Evolutionary conservation across 441 rosid species (phyloP), one percentile per base, ranked within the genome.

Genomic region (Pelargonium exstipulatum): DNA sequence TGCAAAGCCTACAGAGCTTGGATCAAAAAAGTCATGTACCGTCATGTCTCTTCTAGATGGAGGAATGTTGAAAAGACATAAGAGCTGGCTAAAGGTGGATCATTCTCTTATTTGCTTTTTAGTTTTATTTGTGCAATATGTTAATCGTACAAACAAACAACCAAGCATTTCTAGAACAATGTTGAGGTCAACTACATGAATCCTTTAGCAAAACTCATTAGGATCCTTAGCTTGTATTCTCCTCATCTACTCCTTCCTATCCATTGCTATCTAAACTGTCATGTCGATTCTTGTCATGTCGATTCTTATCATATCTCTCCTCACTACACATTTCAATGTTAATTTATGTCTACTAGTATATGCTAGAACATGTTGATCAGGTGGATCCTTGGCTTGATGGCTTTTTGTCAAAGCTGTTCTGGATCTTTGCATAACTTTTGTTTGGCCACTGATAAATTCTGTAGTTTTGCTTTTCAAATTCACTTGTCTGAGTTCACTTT

Each of bases 31-130:
- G 69, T 74, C 82, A 13, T 89, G 83, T 73, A 78, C 92, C 0
- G 84, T 94, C 49, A 91, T 88, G 98, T 93, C 96, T 37, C 95
- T 94, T 71, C 78, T 89, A 72, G 97, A 91, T 73, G 97, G 97
- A 73, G 93, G 92, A 57, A 82, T 80, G 84, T 74, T 89, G 77
- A 81, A 71, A 83, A 86, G 96, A 74, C 96, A 87, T 40, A 89
- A 80, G 82, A 89, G 86, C 84, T 93, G 97, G 97, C 73, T 89
- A 49, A 94, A 89, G 97, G 98, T 87, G 62, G 4, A 55, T 20
- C 35, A 10, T 65, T 37, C 20, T 57, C 20, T 43, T 63, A 14
- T 20, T n/a, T 43, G 45, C 5, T 55, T 65, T 9, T 43, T 48
- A 49, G 58, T 45, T 29, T 20, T 51, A 40, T 9, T 1, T 62